phyloP scores from a whole-genome alignment of 2,329 filamentous ascomycete species.

The Alternaria arborescens region DNA sequence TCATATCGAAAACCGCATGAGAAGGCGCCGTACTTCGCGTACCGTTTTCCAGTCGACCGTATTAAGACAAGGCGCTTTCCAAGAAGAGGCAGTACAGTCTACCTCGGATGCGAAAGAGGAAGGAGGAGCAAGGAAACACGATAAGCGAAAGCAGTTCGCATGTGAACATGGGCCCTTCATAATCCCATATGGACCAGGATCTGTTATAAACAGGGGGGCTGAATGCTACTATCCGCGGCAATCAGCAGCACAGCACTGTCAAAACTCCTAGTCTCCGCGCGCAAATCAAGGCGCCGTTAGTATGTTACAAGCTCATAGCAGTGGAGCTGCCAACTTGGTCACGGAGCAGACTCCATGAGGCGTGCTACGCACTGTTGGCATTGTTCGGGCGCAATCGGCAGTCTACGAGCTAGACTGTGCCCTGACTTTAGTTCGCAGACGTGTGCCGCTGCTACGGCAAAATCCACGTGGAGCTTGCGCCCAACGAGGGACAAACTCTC shows the following conservation, averaged over 20 bases:
- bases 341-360: neutral
- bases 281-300: neutral
- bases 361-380: neutral
- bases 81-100: neutral
- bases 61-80: neutral
- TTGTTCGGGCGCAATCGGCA: constrained; percentile 4
- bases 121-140: neutral
- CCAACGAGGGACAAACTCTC: neutral
- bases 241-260: neutral
- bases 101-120: neutral
- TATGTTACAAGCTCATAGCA: constrained; percentile 1
- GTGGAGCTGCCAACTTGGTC: neutral
- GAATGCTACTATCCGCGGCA: neutral
- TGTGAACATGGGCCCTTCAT: neutral
- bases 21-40: neutral
- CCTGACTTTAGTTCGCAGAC: neutral
- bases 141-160: neutral
- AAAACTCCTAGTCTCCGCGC: neutral
- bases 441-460: neutral
- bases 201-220: neutral
- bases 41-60: neutral
- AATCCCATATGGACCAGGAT: neutral
- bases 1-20: constrained; percentile 1
- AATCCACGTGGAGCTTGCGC: constrained; percentile 1
- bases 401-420: neutral